Base-by-base conservation (phyloP, 345 rosid species). In the Eucalyptus albens region DNA sequence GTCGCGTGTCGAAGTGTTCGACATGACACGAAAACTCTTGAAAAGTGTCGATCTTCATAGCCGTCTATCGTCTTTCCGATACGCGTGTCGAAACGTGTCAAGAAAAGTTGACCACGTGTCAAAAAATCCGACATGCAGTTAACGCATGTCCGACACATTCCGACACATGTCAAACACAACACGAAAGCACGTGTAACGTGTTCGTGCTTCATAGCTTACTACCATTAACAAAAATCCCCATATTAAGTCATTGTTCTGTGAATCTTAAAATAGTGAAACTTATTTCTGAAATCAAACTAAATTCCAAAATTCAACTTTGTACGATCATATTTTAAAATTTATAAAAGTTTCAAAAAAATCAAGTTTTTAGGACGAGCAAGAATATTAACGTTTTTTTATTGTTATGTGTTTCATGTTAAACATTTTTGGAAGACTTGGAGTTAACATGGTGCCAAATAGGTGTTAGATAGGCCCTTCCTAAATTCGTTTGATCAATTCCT, bases 301-400 rank as follows among this genome's bases (percentile, higher is more conserved):
- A 33, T 33, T 33, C 24, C 21, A 33, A 33, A 69, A 33, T 17
- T 8, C 21, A 33, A 33, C 6, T 69, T 9, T 17, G 4, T 17
- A 6, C 13, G 1, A 69, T 33, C 42, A 69, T 3, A 8, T 69
- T 16, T 31, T 33, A 67, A 16, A 15, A 67, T 8, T 7, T 33
- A 7, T 33, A 3, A 5, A 69, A 31, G 17, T 69, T 9, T 8
- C 6, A 0, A 0, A 67, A 0, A 0, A 67, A 9, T 16, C 2
- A 5, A 31, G 6, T 29, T 42, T 40, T 42, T 42, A 42, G 42
- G 42, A 42, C 42, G 5, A 42, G 6, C 42, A 42, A 42, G 42
- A 42, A 42, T 42, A 42, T 42, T 42, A 42, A 42, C 42, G 6
- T 42, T 42, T 42, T 42, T 42, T 42, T 42, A 42, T 42, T 42